phyloP scores from a whole-genome alignment of 116 monocot genomes.

The Phalaenopsis hybrid region DNA sequence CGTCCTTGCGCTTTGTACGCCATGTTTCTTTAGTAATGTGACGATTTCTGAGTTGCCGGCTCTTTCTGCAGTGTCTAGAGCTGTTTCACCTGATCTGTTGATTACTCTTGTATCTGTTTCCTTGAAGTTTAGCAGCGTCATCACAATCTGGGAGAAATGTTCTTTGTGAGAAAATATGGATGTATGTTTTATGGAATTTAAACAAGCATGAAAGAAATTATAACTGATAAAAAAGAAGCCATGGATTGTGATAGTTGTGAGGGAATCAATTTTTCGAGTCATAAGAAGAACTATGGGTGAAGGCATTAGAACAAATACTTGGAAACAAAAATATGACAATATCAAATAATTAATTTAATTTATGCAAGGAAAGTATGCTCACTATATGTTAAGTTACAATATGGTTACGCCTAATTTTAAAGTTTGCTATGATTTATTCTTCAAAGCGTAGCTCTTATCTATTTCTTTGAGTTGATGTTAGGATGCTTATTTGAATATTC shows the following conservation, averaged over 20 bases:
- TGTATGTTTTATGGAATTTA: not conserved
- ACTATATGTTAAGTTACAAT: too few species aligned
- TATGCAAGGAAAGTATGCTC: too few species aligned
- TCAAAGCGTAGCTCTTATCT: too few species aligned
- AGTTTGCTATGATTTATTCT: too few species aligned
- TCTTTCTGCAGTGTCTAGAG: constrained; percentile 83
- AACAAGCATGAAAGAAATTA: not conserved
- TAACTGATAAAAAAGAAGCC: not conserved
- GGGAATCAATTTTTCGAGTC: too few species aligned
- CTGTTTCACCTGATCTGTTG: constrained; percentile 80
- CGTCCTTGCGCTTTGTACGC: constrained; percentile 48
- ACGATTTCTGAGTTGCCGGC: constrained; percentile 42
- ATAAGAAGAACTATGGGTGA: too few species aligned
- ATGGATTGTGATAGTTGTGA: not conserved
- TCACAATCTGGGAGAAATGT: constrained; percentile 38
- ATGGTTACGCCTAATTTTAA: too few species aligned
- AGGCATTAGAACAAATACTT: too few species aligned
- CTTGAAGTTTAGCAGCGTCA: constrained; percentile 42
- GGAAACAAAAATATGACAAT: too few species aligned
- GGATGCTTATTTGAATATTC: too few species aligned
- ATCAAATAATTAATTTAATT: too few species aligned
- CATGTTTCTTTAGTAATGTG: constrained; percentile 28
- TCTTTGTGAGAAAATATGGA: not conserved
- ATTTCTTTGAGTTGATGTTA: too few species aligned
- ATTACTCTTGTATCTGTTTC: constrained; percentile 45